Conservation (phyloP, 1,139 yeast genomes). For the Pneumocystis jirovecii region DNA sequence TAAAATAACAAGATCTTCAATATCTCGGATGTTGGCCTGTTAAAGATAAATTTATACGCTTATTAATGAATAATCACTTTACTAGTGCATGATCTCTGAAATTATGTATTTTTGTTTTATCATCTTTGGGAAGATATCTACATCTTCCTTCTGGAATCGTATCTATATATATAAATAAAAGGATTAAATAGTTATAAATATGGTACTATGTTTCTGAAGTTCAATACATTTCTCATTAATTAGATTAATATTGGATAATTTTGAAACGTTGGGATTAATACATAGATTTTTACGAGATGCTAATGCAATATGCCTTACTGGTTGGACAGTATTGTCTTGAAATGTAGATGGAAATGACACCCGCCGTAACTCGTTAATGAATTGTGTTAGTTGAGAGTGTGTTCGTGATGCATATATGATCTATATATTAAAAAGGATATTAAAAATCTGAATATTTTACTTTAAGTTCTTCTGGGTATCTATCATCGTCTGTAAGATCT, state of each 20-base stretch:
- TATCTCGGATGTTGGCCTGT: slow-evolving; percentile 49
- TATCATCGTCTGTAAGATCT: slow-evolving; percentile 8
- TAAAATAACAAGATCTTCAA: slow-evolving; percentile 56
- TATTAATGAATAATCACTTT: not conserved
- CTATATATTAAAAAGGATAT: not conserved
- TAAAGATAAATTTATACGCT: not conserved
- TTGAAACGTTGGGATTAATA: slow-evolving; percentile 47
- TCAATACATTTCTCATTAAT: slow-evolving; percentile 78
- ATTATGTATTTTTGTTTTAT: not conserved
- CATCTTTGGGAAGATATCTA: slow-evolving; percentile 31
- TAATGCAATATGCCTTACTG: slow-evolving; percentile 33
- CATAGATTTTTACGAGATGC: slow-evolving; percentile 83
- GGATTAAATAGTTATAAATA: not conserved
- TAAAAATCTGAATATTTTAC: not conserved
- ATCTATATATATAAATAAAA: slow-evolving; percentile 1
- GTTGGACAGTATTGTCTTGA: slow-evolving; percentile 29
- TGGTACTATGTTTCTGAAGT: slow-evolving; percentile 32
- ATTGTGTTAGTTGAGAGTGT: slow-evolving; percentile 76
- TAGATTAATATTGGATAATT: slow-evolving; percentile 34
- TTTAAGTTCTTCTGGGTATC: slow-evolving; percentile 10
- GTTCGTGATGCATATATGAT: slow-evolving; percentile 71
- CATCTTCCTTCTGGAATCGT: slow-evolving; percentile 32
- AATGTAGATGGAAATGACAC: slow-evolving; percentile 45
- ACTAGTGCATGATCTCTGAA: not conserved
- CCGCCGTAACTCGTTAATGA: slow-evolving; percentile 53